Evolutionary conservation across 169 alveolate genomes (phyloP), one percentile per base, ranked within the genome.

Genomic region (Cryptosporidium ryanae): DNA sequence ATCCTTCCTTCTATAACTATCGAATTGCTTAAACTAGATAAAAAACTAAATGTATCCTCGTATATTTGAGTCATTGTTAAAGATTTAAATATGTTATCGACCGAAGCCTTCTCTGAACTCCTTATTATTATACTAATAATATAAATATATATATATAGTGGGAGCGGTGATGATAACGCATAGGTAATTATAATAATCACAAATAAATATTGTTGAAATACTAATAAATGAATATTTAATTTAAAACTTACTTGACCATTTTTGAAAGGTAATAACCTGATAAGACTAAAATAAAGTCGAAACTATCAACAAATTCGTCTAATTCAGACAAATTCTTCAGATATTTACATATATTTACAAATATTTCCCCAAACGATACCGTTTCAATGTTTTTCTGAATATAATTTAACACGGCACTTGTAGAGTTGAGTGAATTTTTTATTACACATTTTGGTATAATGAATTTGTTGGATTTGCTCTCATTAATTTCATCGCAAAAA

Each of bases 371-470:
- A 17, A 31, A n/a, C 21, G 83, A 32, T 18, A 68, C 21, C 8
- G 55, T 27, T 48, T 49, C 83, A 49, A 68, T 52, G 18, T 54
- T 7, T 1, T 52, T 2, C 21, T 32, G 55, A 10, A 17, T 31
- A 27, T 21, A 29, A 13, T 38, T 49, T 38, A 0, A 38, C 46
- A 38, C 8, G 50, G 4, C 17, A 23, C 17, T 0, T 68, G 83
- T 46, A 49, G 55, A 32, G 18, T 68, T 52, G 8, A 68, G 50
- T n/a, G 15, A 15, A 23, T 68, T 48, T 6, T 32, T 31, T 12
- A 68, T 27, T 25, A 29, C 54, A 10, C 83, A 68, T 68, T 68
- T 68, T 68, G 83, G 67, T 27, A 68, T 31, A 4, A 52, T 6
- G 21, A 48, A 27, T 15, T 68, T 46, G 54, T 46, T 48, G 44